Percentiles rank a stretch among this genome's conserved stretches.
Evolutionary conservation across 2,329 filamentous ascomycete genomes (phyloP).

Genomic region (Alternaria longipes): DNA sequence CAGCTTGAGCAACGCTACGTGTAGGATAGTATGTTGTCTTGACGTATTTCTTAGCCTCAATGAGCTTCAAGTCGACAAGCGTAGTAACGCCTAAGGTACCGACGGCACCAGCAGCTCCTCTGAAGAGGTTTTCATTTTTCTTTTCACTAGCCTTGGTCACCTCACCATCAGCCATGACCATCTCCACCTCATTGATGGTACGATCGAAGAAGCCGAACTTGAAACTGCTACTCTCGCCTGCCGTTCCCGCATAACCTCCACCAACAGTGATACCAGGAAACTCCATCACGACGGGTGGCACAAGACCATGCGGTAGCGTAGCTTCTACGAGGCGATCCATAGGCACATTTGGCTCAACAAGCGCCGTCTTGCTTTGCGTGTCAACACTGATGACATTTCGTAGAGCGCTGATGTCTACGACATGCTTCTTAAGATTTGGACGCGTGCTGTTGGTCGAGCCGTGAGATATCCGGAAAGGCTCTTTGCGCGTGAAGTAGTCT

Average conservation of each 20-base stretch:
- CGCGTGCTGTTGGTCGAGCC: conserved; percentile 81
- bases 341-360: conserved; percentile 75
- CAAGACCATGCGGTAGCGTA: conserved; percentile 64
- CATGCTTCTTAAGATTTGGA: conserved; percentile 53
- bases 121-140: conserved; percentile 68
- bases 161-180: conserved; percentile 70
- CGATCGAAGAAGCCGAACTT: conserved; percentile 72
- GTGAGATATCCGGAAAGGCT: conserved; percentile 78
- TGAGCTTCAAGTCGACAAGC: conserved; percentile 60
- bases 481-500: conserved; percentile 60
- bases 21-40: conserved; percentile 60
- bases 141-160: conserved; percentile 64
- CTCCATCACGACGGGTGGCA: conserved; percentile 75
- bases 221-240: conserved; percentile 75
- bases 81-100: conserved; percentile 75
- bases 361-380: conserved; percentile 60
- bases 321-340: conserved; percentile 71
- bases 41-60: conserved; percentile 58
- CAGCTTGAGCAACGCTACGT: conserved; percentile 53
- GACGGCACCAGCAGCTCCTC: conserved; percentile 70
- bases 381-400: conserved; percentile 71
- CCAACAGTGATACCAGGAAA: conserved; percentile 77
- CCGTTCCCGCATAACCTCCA: conserved; percentile 72
- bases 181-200: conserved; percentile 69
- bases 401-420: conserved; percentile 73